Base-by-base conservation (phyloP, 2,329 filamentous ascomycete genomes). In the Helminthosporium solani region DNA sequence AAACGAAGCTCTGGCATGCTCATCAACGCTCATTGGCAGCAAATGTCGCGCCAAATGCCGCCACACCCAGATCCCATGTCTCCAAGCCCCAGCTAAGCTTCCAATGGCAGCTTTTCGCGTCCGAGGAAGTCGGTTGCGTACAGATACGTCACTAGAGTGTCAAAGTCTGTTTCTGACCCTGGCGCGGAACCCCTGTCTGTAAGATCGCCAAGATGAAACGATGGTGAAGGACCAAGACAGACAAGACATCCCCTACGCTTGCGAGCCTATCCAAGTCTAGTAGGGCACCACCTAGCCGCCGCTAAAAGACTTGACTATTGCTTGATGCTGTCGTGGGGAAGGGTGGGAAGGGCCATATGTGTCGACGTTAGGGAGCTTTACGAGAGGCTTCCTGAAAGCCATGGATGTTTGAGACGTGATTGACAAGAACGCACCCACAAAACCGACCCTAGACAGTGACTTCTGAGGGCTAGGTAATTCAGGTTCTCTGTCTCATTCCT, bases 131-230 rank as follows among this genome's bases (percentile, higher is more conserved):
- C 43, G 21, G 41, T 43, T 19, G 33, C 46, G 48, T 44, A 23
- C 36, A 23, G 31, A 34, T 25, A 33, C 60, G 60, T 50, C 60
- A 61, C 51, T 41, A 56, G 40, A 54, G 63, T 63, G 45, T 67
- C 61, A 66, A 44, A 46, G 51, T 44, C 19, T 31, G 33, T 41
- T 19, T 49, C 48, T 45, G 40, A 46, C 37, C 40, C 43, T 40
- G 33, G 40, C 36, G 25, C 37, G 28, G 38, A 35, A 25, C 46
- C 46, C 46, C 42, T 45, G 57, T 47, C 40, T 47, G 58, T 54
- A 61, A 53, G 56, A 58, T 58, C 58, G 63, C 63, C 63, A 66
- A 68, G 63, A 54, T 64, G 54, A 67, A 67, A 67, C 64, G 53
- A 41, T 66, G 58, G 65, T 68, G 65, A 57, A 59, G 56, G 47